Evolutionary conservation across 495 filamentous ascomycete genomes (phyloP).

Genomic region (Amorphotheca resinae): DNA sequence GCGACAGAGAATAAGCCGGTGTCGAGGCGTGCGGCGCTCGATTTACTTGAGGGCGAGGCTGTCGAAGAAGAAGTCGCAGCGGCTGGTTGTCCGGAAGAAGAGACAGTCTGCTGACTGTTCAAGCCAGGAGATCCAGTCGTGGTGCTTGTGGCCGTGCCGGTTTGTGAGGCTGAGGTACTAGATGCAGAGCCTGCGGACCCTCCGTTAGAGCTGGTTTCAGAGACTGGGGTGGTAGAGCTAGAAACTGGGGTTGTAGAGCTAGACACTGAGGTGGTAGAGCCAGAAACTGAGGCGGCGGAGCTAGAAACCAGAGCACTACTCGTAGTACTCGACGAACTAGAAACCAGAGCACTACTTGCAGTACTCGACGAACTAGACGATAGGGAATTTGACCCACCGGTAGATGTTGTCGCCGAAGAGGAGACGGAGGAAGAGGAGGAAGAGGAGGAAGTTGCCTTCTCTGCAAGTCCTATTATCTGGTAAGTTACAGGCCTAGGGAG

Average conservation of each 20-base stretch:
- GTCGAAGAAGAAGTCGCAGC: background rate
- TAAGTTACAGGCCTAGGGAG: constrained; percentile 1
- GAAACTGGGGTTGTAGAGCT: background rate
- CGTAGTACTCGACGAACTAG: no score
- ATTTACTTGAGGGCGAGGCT: background rate
- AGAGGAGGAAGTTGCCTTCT: constrained; percentile 1
- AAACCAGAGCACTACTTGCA: no score
- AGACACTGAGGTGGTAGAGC: no score
- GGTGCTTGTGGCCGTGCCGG: background rate
- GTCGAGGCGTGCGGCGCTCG: background rate
- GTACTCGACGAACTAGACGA: background rate
- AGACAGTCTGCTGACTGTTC: constrained; percentile 9
- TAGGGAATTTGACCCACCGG: constrained; percentile 4
- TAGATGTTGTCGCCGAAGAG: background rate
- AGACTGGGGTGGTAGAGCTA: background rate
- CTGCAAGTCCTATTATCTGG: constrained; percentile 8
- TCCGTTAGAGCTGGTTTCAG: background rate
- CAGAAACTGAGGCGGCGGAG: no score
- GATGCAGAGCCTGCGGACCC: constrained; percentile 1
- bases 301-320: no score
- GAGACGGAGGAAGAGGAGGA: background rate
- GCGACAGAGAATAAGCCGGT: background rate
- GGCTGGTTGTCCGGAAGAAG: constrained; percentile 1
- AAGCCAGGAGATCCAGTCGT: constrained; percentile 3
- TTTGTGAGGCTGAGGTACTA: background rate